phyloP scores from a whole-genome alignment of 192 early-diverging fungal species.

The Anaeromyces robustus region DNA sequence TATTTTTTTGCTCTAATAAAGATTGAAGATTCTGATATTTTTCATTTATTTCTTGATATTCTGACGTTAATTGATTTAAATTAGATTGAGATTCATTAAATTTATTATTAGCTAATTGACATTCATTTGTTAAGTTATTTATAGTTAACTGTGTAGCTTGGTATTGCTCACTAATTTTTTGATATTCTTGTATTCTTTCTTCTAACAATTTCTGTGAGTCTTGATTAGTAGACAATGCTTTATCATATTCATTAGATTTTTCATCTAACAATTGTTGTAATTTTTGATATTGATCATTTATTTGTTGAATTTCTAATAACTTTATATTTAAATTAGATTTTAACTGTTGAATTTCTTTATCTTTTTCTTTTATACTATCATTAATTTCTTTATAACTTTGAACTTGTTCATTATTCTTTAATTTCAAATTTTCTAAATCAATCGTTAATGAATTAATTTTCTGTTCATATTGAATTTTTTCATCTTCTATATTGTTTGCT shows the following conservation, averaged over 20 bases:
- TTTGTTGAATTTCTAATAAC: background rate
- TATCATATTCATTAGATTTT: background rate
- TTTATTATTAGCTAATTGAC: background rate
- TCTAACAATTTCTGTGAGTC: background rate
- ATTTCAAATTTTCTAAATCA: background rate
- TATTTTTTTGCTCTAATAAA: background rate
- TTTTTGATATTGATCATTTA: background rate
- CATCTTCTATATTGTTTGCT: background rate
- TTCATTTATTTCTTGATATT: background rate
- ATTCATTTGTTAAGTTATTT: background rate
- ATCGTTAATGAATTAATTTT: background rate
- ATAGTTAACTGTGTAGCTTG: background rate
- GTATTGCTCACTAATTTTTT: background rate
- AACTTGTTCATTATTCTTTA: background rate
- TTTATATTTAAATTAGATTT: background rate
- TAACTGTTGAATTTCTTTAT: background rate
- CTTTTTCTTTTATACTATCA: background rate
- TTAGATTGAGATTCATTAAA: background rate
- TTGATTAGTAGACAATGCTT: background rate
- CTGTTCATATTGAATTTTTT: background rate
- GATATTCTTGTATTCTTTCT: background rate
- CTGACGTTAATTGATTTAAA: background rate
- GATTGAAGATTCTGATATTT: background rate
- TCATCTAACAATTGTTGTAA: background rate
- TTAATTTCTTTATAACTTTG: background rate